These are phyloP conservation scores for Hypoxylon cercidicola DNA, from an alignment of 495 filamentous ascomycete species.

Conservation along the genomic window DNA sequence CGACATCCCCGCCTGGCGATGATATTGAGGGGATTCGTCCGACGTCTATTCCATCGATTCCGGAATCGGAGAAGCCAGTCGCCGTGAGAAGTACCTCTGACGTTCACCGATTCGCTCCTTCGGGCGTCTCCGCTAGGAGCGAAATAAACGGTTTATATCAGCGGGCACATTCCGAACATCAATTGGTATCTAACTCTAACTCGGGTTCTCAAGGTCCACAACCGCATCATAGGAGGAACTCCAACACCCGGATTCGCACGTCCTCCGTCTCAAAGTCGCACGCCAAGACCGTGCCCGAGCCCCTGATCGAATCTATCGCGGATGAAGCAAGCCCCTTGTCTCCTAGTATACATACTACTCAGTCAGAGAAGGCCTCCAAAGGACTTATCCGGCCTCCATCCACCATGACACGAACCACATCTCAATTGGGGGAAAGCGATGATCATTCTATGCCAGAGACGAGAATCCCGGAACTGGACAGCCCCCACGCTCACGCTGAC, in stretches of 20 bases:
- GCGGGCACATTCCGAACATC: conserved; percentile 25
- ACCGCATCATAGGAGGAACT: conserved; percentile 52
- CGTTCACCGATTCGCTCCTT: conserved; percentile 8
- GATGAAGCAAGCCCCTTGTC: conserved; percentile 46
- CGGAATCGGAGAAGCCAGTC: conserved; percentile 12
- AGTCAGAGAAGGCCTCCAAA: conserved; percentile 49
- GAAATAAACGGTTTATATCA: conserved; percentile 21
- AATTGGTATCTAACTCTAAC: conserved; percentile 12
- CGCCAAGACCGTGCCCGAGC: conserved; percentile 51
- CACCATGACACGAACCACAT: conserved; percentile 50
- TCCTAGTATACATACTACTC: conserved; percentile 43
- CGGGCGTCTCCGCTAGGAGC: conserved; percentile 9
- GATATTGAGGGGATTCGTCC: conserved; percentile 10
- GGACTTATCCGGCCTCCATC: conserved; percentile 49
- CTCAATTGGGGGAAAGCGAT: conserved; percentile 44
- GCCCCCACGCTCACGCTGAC: conserved; percentile 23
- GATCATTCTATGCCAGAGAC: conserved; percentile 15
- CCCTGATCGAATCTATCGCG: conserved; percentile 41
- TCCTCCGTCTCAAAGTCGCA: conserved; percentile 51
- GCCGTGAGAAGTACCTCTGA: background rate
- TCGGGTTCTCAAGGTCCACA: conserved; percentile 23
- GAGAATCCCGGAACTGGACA: conserved; percentile 14
- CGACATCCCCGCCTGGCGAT: conserved; percentile 12
- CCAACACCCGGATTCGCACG: conserved; percentile 56
- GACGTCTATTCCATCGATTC: conserved; percentile 17